These are phyloP conservation scores for Magnolia changhungtana DNA, from an alignment of 164 flowering plant species.

Conservation along the genomic window DNA sequence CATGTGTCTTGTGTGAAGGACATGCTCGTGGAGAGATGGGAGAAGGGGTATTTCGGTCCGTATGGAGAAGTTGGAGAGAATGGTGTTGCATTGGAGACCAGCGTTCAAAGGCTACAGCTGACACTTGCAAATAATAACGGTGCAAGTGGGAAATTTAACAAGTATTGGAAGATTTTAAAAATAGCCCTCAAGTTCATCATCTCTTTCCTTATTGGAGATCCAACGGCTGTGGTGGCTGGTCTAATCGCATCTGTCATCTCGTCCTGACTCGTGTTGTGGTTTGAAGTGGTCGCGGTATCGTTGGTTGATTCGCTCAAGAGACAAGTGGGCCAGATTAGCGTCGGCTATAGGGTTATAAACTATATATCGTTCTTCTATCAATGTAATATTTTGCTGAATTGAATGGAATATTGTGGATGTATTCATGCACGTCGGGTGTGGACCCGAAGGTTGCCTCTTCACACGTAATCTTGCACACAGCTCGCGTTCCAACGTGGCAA, in stretches of 20 bases:
- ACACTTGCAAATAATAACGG: not conserved
- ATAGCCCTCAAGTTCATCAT: constrained; percentile 7
- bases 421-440: too few species aligned
- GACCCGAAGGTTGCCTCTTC: too few species aligned
- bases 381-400: too few species aligned
- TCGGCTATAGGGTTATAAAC: too few species aligned
- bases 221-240: constrained; percentile 6
- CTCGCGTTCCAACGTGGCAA: too few species aligned
- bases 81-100: constrained; percentile 1
- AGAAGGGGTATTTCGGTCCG: constrained; percentile 1
- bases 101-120: not conserved
- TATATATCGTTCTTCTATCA: too few species aligned
- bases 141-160: too few species aligned
- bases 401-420: too few species aligned
- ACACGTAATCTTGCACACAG: too few species aligned
- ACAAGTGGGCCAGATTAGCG: too few species aligned
- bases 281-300: too few species aligned
- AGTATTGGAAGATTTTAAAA: constrained; percentile 12
- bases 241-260: constrained; percentile 8
- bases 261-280: not conserved
- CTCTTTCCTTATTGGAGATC: constrained; percentile 13
- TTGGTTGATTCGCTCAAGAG: too few species aligned
- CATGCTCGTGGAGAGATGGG: constrained; percentile 22
- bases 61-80: not conserved
- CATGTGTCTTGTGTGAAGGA: constrained; percentile 31